phyloP scores from a whole-genome alignment of 306 rosid genomes.

The Begonia masoniana region DNA sequence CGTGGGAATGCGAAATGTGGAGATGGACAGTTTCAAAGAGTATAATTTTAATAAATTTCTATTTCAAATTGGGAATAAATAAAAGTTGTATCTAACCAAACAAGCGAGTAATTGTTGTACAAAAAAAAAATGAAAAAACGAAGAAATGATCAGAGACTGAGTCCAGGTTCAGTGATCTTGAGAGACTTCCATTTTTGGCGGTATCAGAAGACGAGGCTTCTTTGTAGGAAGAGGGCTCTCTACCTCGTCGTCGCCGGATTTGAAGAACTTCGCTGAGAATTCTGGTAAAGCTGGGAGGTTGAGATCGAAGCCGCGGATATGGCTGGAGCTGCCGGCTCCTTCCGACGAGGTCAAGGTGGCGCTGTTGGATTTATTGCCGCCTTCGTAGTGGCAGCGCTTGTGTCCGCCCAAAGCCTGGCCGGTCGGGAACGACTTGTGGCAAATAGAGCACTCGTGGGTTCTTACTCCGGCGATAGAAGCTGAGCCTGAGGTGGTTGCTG shows the following conservation, averaged over 20 bases:
- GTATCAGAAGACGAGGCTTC: conserved; percentile 30
- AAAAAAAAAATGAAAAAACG: not conserved
- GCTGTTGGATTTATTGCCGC: conserved; percentile 30
- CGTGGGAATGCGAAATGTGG: too few relatives aligned
- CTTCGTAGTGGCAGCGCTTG: conserved; percentile 94
- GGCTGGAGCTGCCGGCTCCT: conserved; percentile 35
- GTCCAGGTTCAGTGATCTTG: not conserved
- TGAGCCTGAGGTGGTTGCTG: conserved; percentile 2
- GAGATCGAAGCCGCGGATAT: conserved; percentile 47
- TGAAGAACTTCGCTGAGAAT: conserved; percentile 22
- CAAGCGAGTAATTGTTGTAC: not conserved
- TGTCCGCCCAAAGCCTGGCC: conserved; percentile 97
- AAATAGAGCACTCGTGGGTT: conserved; percentile 74
- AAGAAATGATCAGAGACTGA: not conserved
- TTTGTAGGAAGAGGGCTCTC: conserved; percentile 71
- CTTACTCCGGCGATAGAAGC: conserved; percentile 7
- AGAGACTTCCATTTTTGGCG: conserved; percentile 5
- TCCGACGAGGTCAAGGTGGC: conserved; percentile 34
- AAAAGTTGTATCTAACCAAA: too few relatives aligned
- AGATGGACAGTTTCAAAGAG: not conserved
- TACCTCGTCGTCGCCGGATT: conserved; percentile 57
- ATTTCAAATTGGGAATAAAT: too few relatives aligned
- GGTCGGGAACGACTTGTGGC: conserved; percentile 70
- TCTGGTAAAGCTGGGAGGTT: conserved; percentile 76
- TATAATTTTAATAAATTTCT: too few relatives aligned